These are phyloP conservation scores for Chenopodium berlandieri DNA, from an alignment of 148 eudicot species.

Conservation along the genomic window DNA sequence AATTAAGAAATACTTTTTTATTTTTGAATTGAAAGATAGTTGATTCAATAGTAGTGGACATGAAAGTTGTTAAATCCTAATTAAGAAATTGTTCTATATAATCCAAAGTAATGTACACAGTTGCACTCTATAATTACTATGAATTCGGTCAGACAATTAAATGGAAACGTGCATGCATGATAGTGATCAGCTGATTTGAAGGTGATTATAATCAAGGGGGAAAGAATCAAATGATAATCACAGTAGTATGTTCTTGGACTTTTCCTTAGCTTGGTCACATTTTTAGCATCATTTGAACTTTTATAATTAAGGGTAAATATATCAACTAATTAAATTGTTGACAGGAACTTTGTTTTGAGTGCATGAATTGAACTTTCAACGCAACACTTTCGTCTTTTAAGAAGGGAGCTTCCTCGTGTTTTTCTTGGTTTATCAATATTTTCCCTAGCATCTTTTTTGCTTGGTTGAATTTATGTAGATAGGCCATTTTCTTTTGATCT, in stretches of 20 bases:
- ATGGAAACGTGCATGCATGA: neutral
- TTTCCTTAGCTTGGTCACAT: neutral
- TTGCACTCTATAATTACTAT: no score
- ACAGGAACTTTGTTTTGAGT: neutral
- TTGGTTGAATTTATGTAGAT: no score
- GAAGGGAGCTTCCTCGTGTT: neutral
- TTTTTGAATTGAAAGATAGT: no score
- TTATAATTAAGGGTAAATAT: no score
- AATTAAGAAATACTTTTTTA: no score
- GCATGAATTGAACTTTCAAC: neutral
- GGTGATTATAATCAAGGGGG: neutral
- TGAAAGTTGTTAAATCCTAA: no score
- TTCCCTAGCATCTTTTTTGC: neutral
- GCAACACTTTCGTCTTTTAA: neutral
- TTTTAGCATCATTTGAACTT: no score
- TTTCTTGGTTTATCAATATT: neutral
- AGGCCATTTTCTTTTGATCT: no score
- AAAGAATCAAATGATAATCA: neutral
- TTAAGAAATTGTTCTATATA: no score
- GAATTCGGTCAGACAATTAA: neutral
- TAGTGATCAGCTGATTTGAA: neutral
- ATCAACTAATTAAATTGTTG: neutral
- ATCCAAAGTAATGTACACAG: no score
- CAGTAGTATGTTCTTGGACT: neutral
- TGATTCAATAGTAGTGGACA: no score